phyloP scores from a whole-genome alignment of 306 rosid species.

The Rubus idaeus region DNA sequence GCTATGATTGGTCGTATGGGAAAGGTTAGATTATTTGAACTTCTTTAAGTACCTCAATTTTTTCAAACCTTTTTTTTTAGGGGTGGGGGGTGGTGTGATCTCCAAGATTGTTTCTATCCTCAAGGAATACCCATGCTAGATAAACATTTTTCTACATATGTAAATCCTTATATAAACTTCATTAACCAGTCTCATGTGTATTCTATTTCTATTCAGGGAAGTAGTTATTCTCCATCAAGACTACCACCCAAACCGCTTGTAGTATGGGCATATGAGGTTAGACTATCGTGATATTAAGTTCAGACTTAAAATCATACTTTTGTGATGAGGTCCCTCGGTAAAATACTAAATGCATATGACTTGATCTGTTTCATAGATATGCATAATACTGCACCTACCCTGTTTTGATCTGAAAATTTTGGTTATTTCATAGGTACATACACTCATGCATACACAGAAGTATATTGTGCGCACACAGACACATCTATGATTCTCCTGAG shows the following conservation, averaged over 20 bases:
- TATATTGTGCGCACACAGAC: neutral
- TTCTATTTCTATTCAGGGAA: slow-evolving; percentile 51
- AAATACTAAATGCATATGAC: slow-evolving; percentile 1
- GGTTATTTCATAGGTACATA: neutral
- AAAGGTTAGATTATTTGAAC: slow-evolving; percentile 50
- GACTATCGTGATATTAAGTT: slow-evolving; percentile 10
- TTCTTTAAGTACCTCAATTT: neutral
- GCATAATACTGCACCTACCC: slow-evolving; percentile 18
- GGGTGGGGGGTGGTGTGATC: neutral
- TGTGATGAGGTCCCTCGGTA: neutral
- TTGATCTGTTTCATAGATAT: neutral
- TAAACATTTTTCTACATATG: neutral
- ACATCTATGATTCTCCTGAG: neutral
- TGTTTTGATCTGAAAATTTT: neutral
- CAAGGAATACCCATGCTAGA: neutral
- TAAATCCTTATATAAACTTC: neutral
- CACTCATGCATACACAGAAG: neutral
- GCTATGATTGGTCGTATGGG: slow-evolving; percentile 67
- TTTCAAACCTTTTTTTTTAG: neutral
- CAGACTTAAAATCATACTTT: neutral
- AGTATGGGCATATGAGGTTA: slow-evolving; percentile 97
- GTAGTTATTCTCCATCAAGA: slow-evolving; percentile 67
- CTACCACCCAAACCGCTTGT: slow-evolving; percentile 82
- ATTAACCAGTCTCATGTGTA: slow-evolving; percentile 11
- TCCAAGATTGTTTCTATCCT: neutral